Base-by-base conservation (phyloP, 768 basidiomycete genomes). In the Mycena crocata region DNA sequence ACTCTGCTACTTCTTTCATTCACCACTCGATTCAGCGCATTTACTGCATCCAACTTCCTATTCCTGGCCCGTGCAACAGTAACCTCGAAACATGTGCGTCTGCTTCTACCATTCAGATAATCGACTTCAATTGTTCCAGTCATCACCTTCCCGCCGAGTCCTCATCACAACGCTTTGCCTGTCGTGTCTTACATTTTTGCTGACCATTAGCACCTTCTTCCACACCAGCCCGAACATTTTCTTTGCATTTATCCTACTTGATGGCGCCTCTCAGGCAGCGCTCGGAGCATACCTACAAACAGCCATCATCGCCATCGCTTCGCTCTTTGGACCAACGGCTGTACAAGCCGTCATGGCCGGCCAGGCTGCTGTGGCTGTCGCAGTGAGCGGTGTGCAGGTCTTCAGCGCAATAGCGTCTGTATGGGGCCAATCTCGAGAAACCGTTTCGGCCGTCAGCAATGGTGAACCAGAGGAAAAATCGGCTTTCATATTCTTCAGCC, bases 281-380 rank as follows among this genome's bases (percentile, higher is more conserved):
- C 83, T 87, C 0, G 91, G 90, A 0, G 87, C 91, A 10, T 96
- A 92, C 74, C 84, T 96, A 23, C 93, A 92, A 70, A 92, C 90
- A 0, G 85, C 94, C 14, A 84, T 92, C 45, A 86, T 93, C 32
- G 93, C 92, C 0, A 85, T 93, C n/a, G 93, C 94, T 3, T 89
- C 93, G 0, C 79, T 94, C 5, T 93, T 95, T 70, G 95, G 95
- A 0, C 85, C 89, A 2, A 76, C 83, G 9, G 89, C 89, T 15
- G 85, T 96, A 56, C 92, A 95, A 75, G 82, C 87, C 28, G 82
- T 93, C 75, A 87, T 96, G 84, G 88, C 93, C 3, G 95, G 94
- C 14, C 93, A 96, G 78, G 95, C 92, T 0, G 93, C 92, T 0
- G 87, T 95, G 2, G 95, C 90, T 0, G 93, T 96, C 15, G 89